Percentiles rank a stretch among this genome's conserved stretches.
These are phyloP conservation scores for Nowakowskiella sp. DNA, from an alignment of 192 early-diverging fungal species.

Conservation along the genomic window DNA sequence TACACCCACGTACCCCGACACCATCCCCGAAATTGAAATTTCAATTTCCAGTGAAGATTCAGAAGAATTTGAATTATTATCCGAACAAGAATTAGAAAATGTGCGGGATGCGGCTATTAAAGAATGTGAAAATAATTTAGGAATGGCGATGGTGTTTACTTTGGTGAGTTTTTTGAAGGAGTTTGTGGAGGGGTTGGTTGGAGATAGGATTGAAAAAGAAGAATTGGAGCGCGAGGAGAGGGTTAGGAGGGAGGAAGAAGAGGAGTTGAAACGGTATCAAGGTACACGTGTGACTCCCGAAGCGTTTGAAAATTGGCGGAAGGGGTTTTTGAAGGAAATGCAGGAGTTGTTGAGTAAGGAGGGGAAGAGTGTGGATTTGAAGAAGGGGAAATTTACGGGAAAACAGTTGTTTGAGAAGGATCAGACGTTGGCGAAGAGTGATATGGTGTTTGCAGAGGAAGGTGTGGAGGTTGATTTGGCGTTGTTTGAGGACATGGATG, in stretches of 20 bases:
- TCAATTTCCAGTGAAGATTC: constrained; percentile 19
- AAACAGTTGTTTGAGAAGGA: constrained; percentile 90
- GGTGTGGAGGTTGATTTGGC: constrained; percentile 68
- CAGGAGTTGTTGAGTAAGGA: constrained; percentile 18
- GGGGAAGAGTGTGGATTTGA: constrained; percentile 12
- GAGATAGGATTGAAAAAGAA: constrained; percentile 39
- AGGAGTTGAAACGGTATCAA: constrained; percentile 62
- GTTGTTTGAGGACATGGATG: constrained; percentile 33
- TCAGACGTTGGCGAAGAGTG: constrained; percentile 71
- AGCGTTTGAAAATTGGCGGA: constrained; percentile 72
- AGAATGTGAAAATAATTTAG: constrained; percentile 53
- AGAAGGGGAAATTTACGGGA: constrained; percentile 47
- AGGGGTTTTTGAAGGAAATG: constrained; percentile 66
- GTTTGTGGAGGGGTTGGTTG: constrained; percentile 49
- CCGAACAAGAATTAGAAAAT: constrained; percentile 2
- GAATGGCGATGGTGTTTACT: constrained; percentile 90
- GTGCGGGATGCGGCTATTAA: constrained; percentile 11
- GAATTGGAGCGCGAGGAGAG: constrained; percentile 39
- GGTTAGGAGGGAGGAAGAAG: constrained; percentile 54
- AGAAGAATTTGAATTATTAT: constrained; percentile 21
- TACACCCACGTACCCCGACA: constrained; percentile 13
- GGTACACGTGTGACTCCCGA: constrained; percentile 80
- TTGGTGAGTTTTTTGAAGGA: constrained; percentile 74
- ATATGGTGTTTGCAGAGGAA: constrained; percentile 71
- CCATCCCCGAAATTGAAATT: background rate